phyloP scores from a whole-genome alignment of 2,329 filamentous ascomycete genomes.

The Exophiala viscosa region DNA sequence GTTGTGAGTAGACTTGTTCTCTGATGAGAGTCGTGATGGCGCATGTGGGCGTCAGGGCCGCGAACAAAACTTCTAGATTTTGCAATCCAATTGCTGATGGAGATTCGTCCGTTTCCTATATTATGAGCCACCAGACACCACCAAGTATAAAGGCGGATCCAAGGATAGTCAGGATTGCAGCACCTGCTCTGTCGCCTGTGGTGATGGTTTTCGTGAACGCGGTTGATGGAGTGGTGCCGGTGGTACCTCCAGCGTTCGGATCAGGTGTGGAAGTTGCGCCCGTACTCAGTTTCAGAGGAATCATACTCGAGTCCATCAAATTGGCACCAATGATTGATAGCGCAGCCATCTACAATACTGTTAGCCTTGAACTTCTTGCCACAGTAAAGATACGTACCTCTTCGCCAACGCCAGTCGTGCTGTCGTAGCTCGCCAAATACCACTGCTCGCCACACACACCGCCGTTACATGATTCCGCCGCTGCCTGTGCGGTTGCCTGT shows the following conservation, averaged over 20 bases:
- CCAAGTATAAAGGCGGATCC: constrained; percentile 28
- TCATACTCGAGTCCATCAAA: constrained; percentile 47
- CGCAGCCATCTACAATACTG: constrained; percentile 53
- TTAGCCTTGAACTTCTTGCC: background rate
- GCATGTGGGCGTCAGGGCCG: too few species aligned
- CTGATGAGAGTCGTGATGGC: too few species aligned
- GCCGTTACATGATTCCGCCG: constrained; percentile 53
- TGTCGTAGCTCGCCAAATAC: constrained; percentile 37
- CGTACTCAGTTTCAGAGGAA: constrained; percentile 50
- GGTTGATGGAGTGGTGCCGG: constrained; percentile 10
- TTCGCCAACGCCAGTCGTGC: constrained; percentile 36
- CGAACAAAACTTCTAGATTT: too few species aligned
- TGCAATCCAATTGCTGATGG: too few species aligned
- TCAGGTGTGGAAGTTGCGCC: constrained; percentile 54
- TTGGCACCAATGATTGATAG: constrained; percentile 61
- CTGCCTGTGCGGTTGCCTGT: constrained; percentile 50
- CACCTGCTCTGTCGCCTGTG: constrained; percentile 39
- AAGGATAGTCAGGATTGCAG: constrained; percentile 36
- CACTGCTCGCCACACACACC: constrained; percentile 43
- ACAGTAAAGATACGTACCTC: constrained; percentile 32
- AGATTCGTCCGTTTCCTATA: background rate
- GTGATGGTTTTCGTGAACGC: constrained; percentile 23
- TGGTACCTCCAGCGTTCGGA: constrained; percentile 33
- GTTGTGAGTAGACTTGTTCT: too few species aligned
- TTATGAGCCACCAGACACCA: constrained; percentile 22